phyloP scores from a whole-genome alignment of 1,284 basidiomycete species.

The Microbotryomycetes sp. region DNA sequence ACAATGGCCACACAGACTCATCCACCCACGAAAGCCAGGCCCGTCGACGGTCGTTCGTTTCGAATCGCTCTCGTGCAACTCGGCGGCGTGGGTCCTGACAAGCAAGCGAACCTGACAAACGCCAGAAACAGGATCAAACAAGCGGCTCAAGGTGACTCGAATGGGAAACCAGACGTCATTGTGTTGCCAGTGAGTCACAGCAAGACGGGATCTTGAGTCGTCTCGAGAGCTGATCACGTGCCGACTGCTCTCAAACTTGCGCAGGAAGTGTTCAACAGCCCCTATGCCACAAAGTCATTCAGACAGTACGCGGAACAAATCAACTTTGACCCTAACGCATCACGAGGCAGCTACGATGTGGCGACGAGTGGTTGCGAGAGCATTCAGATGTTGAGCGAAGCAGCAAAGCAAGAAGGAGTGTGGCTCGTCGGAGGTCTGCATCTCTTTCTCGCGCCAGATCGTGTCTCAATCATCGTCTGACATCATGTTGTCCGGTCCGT shows the following conservation, averaged over 20 bases:
- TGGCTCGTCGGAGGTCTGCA: conserved; percentile 84
- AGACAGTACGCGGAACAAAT: conserved; percentile 73
- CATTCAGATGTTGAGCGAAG: conserved; percentile 70
- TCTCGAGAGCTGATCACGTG: not conserved
- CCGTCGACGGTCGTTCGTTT: conserved; percentile 49
- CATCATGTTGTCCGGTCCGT: not conserved
- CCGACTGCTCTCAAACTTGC: conserved; percentile 17
- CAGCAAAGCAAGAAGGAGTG: conserved; percentile 69
- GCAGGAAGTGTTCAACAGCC: conserved; percentile 96
- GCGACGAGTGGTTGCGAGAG: conserved; percentile 63
- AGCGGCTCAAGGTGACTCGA: conserved; percentile 51
- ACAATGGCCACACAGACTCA: too few species aligned
- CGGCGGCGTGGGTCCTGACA: conserved; percentile 60
- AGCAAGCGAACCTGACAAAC: conserved; percentile 67
- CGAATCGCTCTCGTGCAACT: conserved; percentile 81
- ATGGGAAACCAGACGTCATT: conserved; percentile 63
- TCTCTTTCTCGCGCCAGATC: not conserved
- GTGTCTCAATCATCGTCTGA: not conserved
- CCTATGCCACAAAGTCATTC: conserved; percentile 62
- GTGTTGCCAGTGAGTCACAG: conserved; percentile 63
- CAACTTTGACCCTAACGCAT: conserved; percentile 44
- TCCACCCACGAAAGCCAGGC: not conserved
- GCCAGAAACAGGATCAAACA: conserved; percentile 50
- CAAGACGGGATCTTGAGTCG: not conserved
- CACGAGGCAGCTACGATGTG: conserved; percentile 51